Conservation (phyloP, 345 rosid genomes). For the Linum lewisii region DNA sequence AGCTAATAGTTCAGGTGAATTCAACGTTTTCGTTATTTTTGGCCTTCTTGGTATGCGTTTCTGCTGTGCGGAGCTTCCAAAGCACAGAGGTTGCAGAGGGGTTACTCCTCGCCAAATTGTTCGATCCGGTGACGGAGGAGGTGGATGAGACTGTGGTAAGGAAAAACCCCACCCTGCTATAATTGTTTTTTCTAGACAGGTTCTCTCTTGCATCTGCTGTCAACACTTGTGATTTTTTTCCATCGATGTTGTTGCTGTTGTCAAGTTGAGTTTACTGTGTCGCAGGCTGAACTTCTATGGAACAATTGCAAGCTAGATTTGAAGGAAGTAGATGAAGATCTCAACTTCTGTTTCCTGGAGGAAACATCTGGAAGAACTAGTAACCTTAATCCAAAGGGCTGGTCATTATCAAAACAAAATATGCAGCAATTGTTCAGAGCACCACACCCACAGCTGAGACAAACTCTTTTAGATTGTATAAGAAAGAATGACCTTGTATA, state of each 20-base stretch:
- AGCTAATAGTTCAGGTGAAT: constrained; percentile 22
- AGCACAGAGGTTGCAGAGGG: constrained; percentile 31
- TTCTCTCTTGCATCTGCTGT: too few relatives aligned
- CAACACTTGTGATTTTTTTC: too few relatives aligned
- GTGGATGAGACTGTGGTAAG: constrained; percentile 46
- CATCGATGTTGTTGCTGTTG: background rate
- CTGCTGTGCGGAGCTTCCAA: constrained; percentile 32
- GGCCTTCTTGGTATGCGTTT: constrained; percentile 31
- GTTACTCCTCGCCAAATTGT: constrained; percentile 27
- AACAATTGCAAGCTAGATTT: constrained; percentile 50
- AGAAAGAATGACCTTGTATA: constrained; percentile 34
- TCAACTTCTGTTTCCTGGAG: constrained; percentile 33
- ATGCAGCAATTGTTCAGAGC: constrained; percentile 31
- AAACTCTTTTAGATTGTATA: constrained; percentile 44
- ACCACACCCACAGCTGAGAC: constrained; percentile 35
- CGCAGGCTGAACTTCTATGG: constrained; percentile 59
- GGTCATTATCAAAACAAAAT: constrained; percentile 23
- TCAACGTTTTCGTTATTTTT: constrained; percentile 18
- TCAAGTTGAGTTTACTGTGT: background rate
- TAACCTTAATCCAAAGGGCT: constrained; percentile 17
- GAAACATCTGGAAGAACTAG: constrained; percentile 15
- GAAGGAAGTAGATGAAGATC: constrained; percentile 39
- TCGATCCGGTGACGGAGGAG: constrained; percentile 41
- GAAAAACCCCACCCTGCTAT: background rate
- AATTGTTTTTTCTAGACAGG: too few relatives aligned